These are phyloP conservation scores for Cystobasidium pallidum DNA, from an alignment of 1,284 basidiomycete genomes.

Conservation along the genomic window DNA sequence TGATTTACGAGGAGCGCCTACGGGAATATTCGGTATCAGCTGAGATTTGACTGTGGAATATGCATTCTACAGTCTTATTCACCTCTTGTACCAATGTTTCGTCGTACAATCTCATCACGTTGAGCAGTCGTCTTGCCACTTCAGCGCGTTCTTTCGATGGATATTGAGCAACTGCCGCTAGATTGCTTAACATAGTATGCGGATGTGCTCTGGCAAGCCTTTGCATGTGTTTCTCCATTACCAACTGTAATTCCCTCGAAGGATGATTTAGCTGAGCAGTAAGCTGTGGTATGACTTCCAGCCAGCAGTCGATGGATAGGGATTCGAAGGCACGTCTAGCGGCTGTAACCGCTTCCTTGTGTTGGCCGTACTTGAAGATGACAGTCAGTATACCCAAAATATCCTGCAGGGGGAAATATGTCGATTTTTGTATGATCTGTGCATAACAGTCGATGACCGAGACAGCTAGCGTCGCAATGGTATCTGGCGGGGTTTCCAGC, in stretches of 20 bases:
- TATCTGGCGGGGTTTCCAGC: neutral
- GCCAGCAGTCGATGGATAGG: conserved; percentile 35
- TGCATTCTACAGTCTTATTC: neutral
- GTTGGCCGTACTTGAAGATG: conserved; percentile 42
- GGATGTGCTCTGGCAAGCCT: conserved; percentile 37
- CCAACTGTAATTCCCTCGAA: conserved; percentile 10
- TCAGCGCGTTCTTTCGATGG: conserved; percentile 20
- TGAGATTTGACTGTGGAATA: neutral
- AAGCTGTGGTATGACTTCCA: conserved; percentile 41
- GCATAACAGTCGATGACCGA: conserved; percentile 30
- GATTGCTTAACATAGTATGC: conserved; percentile 32
- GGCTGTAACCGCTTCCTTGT: conserved; percentile 28
- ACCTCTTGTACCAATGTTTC: conserved; percentile 38
- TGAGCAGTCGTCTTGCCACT: conserved; percentile 31
- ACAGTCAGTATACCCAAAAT: conserved; percentile 37
- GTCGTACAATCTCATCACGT: conserved; percentile 38
- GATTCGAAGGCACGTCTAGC: conserved; percentile 25
- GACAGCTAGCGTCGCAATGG: conserved; percentile 19
- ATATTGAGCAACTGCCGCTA: conserved; percentile 36
- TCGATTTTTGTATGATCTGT: conserved; percentile 11
- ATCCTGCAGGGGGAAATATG: conserved; percentile 41
- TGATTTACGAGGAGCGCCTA: conserved; percentile 35
- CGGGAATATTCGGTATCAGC: neutral
- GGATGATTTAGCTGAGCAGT: conserved; percentile 36
- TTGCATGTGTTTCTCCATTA: conserved; percentile 35